Evolutionary conservation across 2,329 filamentous ascomycete genomes (phyloP).

Genomic region (Talaromyces sp.): DNA sequence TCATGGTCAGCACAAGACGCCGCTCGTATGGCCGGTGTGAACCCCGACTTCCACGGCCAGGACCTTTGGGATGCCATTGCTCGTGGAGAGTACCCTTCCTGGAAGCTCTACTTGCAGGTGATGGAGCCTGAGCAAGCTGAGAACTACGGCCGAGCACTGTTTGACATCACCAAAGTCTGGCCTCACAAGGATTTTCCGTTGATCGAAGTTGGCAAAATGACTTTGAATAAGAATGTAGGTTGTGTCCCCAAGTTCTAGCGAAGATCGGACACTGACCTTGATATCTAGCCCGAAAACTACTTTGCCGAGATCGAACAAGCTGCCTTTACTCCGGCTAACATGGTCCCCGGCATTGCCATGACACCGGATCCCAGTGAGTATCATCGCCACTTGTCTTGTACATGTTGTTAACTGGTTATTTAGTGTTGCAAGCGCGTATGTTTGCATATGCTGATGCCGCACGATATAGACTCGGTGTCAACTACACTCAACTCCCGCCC

Average conservation of each 20-base stretch:
- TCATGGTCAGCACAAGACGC: conserved; percentile 49
- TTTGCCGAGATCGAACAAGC: conserved; percentile 23
- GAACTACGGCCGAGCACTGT: conserved; percentile 17
- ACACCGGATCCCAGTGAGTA: conserved; percentile 19
- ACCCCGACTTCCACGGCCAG: conserved; percentile 20
- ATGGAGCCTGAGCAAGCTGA: conserved; percentile 21
- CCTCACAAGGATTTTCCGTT: conserved; percentile 15
- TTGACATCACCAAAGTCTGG: conserved; percentile 18
- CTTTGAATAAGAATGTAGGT: conserved; percentile 19
- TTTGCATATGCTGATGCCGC: conserved; percentile 24
- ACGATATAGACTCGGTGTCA: conserved; percentile 23
- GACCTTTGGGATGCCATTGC: conserved; percentile 18
- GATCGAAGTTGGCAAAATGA: conserved; percentile 23
- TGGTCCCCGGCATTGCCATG: conserved; percentile 14
- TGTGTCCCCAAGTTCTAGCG: background rate
- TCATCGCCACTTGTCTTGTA: background rate
- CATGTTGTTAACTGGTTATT: background rate
- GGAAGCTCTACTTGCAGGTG: conserved; percentile 23
- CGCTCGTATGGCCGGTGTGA: conserved; percentile 13
- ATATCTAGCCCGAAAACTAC: conserved; percentile 17
- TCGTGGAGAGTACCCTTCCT: conserved; percentile 18
- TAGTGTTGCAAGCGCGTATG: conserved; percentile 23
- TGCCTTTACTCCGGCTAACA: conserved; percentile 17
- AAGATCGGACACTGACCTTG: background rate
- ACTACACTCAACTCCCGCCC: conserved; percentile 21